Evolutionary conservation across 371 early-diverging fungal genomes (phyloP), one percentile per base, ranked within the genome.

Genomic region (Mortierella sp.): DNA sequence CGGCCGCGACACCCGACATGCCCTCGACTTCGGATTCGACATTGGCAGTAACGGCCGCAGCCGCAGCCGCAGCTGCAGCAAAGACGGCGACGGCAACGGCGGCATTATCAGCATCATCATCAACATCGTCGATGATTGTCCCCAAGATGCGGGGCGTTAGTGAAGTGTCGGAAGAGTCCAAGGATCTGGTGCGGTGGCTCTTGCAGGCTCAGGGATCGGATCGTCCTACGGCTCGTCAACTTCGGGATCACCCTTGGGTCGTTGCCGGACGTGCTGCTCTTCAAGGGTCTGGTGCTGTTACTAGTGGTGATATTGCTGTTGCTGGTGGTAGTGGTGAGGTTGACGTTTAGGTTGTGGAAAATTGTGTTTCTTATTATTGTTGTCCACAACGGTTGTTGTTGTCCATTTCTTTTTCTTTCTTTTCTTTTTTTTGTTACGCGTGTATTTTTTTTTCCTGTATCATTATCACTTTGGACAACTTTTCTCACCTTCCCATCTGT

Each of bases 121-220:
- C 39, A 7, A 26, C 55, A 4, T 64, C 37, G 13, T 47, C 75
- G 44, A 63, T 65, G 58, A 64, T 76, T 22, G 75, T 82, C 2
- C 82, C 82, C 34, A 77, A 71, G 64, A 82, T 77, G 82, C 74
- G 71, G 0, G 82, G 78, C 0, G 82, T 82, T 19, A 50, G 68
- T 11, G 24, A 69, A 0, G 82, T 77, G 3, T 82, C 82, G 22
- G 72, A 74, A 11, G 75, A 82, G 24, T 48, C 82, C 47, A 82
- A 77, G 48, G 72, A 71, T 26, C 22, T 82, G 22, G 82, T 75
- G 43, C 48, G 82, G n/a, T 74, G 78, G 78, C 61, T 82, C 37
- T 39, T 82, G 24, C 78, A 82, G 66, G 71, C 75, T 2, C 66
- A 64, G 34, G 74, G 82, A 9, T 47, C 78, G 1, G 67, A 47